Percentiles rank a stretch among this genome's conserved stretches.
These are phyloP conservation scores for Neofusicoccum umdonicola DNA, from an alignment of 2,329 filamentous ascomycete species.

Conservation along the genomic window DNA sequence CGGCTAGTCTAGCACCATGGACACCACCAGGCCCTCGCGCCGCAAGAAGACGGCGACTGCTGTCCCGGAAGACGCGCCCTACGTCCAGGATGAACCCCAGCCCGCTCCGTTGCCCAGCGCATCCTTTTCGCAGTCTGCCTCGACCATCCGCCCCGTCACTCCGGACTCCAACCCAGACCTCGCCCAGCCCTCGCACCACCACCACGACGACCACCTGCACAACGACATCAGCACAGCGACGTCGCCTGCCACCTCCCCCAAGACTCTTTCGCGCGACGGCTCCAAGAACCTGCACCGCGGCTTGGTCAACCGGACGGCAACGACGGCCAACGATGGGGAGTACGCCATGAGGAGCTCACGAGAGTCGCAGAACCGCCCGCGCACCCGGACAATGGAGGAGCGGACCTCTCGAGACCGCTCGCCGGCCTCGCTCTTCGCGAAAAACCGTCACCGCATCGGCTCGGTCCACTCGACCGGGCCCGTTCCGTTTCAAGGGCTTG, in stretches of 20 bases:
- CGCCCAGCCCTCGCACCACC: constrained; percentile 29
- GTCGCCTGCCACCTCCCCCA: constrained; percentile 17
- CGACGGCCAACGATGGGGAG: constrained; percentile 34
- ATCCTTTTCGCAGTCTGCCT: constrained; percentile 25
- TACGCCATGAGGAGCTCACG: constrained; percentile 29
- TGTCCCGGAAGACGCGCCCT: constrained; percentile 7
- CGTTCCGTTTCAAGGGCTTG: constrained; percentile 47
- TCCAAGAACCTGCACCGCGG: constrained; percentile 12
- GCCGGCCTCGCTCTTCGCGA: constrained; percentile 40
- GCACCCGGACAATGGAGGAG: constrained; percentile 53
- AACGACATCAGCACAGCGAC: constrained; percentile 20
- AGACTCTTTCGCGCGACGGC: constrained; percentile 8
- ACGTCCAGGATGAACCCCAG: constrained; percentile 10
- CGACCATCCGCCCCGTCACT: constrained; percentile 63
- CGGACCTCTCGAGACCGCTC: constrained; percentile 39
- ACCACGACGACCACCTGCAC: constrained; percentile 25
- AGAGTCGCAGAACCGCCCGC: constrained; percentile 54
- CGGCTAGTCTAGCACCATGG: constrained; percentile 16
- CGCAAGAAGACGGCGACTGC: constrained; percentile 14
- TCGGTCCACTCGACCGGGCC: constrained; percentile 66
- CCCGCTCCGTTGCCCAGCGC: constrained; percentile 6
- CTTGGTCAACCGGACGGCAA: constrained; percentile 30
- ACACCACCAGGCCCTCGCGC: constrained; percentile 17
- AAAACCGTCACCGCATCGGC: constrained; percentile 64
- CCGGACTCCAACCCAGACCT: constrained; percentile 50